Conservation (phyloP, 768 basidiomycete species). For the Cystobasidium tubakii region DNA sequence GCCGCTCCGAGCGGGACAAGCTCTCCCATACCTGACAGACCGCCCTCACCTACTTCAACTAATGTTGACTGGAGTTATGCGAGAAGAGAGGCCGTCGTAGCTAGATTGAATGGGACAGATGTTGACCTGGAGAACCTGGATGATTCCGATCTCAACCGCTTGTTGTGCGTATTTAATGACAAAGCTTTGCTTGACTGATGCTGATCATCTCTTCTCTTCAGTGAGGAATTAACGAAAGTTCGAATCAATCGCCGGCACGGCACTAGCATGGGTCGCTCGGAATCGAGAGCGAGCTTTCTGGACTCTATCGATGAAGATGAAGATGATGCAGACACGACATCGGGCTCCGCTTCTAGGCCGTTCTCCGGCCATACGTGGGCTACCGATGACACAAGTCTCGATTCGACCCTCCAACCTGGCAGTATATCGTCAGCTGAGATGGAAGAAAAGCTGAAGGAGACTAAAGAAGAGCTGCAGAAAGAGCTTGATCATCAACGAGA, state of each 20-base stretch:
- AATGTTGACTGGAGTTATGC: conserved; percentile 98
- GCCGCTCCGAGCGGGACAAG: conserved; percentile 48
- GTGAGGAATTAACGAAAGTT: conserved; percentile 87
- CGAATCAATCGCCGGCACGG: conserved; percentile 58
- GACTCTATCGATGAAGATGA: conserved; percentile 43
- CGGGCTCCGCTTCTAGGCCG: conserved; percentile 53
- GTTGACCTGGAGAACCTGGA: conserved; percentile 85
- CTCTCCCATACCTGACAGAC: conserved; percentile 56
- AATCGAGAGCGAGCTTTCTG: conserved; percentile 55
- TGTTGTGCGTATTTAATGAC: conserved; percentile 23
- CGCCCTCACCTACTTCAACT: conserved; percentile 66
- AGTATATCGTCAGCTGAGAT: conserved; percentile 14
- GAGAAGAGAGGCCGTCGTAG: conserved; percentile 84
- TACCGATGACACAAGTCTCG: conserved; percentile 83
- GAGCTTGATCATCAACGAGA: conserved; percentile 58
- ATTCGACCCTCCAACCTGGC: conserved; percentile 52
- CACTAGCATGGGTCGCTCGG: conserved; percentile 66
- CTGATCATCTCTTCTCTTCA: conserved; percentile 52
- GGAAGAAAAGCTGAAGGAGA: conserved; percentile 27
- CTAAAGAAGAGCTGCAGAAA: conserved; percentile 58
- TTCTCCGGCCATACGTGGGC: conserved; percentile 64
- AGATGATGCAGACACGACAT: conserved; percentile 38
- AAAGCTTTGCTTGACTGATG: neutral
- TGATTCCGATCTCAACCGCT: conserved; percentile 70
- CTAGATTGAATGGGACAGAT: conserved; percentile 70